These are phyloP conservation scores for Aureobasidium sp. DNA, from an alignment of 2,329 filamentous ascomycete genomes.

Conservation along the genomic window DNA sequence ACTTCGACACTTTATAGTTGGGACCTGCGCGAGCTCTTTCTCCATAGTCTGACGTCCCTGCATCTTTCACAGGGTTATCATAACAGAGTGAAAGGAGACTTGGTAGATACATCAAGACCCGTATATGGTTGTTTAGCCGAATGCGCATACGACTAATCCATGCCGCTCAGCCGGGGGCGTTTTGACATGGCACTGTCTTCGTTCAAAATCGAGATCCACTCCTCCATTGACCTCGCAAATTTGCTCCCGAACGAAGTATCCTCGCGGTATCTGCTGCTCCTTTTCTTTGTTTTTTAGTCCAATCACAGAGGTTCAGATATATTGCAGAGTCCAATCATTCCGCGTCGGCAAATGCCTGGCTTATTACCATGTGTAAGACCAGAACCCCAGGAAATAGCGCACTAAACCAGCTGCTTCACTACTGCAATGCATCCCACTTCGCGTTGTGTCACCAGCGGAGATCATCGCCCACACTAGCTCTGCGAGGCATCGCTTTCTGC, in stretches of 20 bases:
- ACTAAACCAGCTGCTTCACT: not conserved
- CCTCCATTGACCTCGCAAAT: not conserved
- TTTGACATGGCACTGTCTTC: not conserved
- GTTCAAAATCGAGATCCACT: not conserved
- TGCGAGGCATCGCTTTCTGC: not conserved
- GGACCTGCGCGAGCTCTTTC: constrained; percentile 1
- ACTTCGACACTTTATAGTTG: not conserved
- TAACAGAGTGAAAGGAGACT: not conserved
- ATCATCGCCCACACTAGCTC: constrained; percentile 9
- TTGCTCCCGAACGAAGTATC: not conserved
- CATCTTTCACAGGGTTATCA: not conserved
- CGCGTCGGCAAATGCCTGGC: not conserved
- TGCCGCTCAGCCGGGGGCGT: not conserved
- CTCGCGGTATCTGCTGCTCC: not conserved
- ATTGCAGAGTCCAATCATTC: not conserved
- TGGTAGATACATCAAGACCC: not conserved
- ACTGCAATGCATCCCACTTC: constrained; percentile 16
- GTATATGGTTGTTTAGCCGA: not conserved
- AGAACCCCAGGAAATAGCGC: constrained; percentile 7
- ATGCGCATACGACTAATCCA: not conserved
- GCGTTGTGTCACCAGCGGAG: constrained; percentile 7
- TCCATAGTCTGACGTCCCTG: not conserved
- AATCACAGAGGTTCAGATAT: not conserved
- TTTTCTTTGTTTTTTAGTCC: not conserved
- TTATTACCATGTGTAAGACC: constrained; percentile 3